A percentile compares a stretch with the other conserved stretches of the same genome.
Evolutionary conservation across 805 yeast genomes (phyloP).

Genomic region (Nakazawaea ambrosiae): DNA sequence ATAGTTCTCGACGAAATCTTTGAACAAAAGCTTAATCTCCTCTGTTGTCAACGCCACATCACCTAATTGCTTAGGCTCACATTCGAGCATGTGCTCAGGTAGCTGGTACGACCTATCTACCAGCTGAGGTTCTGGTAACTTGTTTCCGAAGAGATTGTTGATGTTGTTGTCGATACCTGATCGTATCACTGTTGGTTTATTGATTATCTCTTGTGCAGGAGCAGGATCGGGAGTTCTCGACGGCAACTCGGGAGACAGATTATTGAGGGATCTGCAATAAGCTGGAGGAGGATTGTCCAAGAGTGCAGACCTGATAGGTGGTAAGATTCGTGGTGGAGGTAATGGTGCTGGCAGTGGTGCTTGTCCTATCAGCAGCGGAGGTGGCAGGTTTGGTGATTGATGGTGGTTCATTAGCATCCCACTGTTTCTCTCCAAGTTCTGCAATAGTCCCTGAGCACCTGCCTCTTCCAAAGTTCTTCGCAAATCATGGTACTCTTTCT

Average conservation of each 20-base stretch:
- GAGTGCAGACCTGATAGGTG: slow-evolving; percentile 7
- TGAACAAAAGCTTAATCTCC: slow-evolving; percentile 54
- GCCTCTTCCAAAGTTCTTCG: slow-evolving; percentile 39
- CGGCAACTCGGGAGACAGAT: background rate
- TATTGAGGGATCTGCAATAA: background rate
- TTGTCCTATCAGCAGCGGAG: slow-evolving; percentile 1
- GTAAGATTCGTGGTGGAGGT: slow-evolving; percentile 1
- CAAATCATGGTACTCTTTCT: slow-evolving; percentile 67
- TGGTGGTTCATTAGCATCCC: slow-evolving; percentile 9
- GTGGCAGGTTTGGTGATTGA: slow-evolving; percentile 6
- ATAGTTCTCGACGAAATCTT: slow-evolving; percentile 68
- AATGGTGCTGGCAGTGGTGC: background rate
- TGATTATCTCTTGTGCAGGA: slow-evolving; percentile 3
- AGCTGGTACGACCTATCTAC: slow-evolving; percentile 14
- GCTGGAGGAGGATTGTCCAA: slow-evolving; percentile 11
- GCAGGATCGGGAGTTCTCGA: slow-evolving; percentile 2
- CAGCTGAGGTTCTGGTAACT: slow-evolving; percentile 10
- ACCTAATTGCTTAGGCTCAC: slow-evolving; percentile 68
- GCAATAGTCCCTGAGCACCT: slow-evolving; percentile 12
- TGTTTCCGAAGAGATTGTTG: slow-evolving; percentile 12
- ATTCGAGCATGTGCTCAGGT: slow-evolving; percentile 32
- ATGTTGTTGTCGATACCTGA: slow-evolving; percentile 11
- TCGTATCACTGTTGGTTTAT: slow-evolving; percentile 15
- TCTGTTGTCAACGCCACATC: slow-evolving; percentile 54
- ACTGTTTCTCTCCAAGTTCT: slow-evolving; percentile 9